Base-by-base conservation (phyloP, 371 early-diverging fungal species). In the Rhizopus sp. region DNA sequence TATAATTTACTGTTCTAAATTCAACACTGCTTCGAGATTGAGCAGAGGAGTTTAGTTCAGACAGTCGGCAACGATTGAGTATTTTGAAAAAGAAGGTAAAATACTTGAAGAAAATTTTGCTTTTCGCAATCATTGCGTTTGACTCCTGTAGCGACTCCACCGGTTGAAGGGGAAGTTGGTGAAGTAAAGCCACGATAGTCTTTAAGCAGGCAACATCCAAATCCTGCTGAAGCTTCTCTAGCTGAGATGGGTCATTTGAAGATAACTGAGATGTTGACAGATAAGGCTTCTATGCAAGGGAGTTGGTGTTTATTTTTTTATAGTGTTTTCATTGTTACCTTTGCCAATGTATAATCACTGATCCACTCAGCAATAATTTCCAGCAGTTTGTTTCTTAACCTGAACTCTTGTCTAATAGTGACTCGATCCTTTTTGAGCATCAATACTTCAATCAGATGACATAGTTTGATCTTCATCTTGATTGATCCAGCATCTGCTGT, bases 281-380 rank as follows among this genome's bases (percentile, higher is more conserved):
- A 29, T 68, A 66, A 4, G 62, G 63, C 59, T 63, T 63, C 70
- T 69, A 61, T 54, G 9, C 7, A 53, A 34, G 7, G 13, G 4
- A 5, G 23, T n/a, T 57, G 16, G 7, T n/a, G 33, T 5, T 17
- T 13, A 40, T 57, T n/a, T 23, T n/a, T 23, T 51, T 37, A 4
- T 44, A 51, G 32, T 35, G 30, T 9, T 37, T 6, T 31, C 30
- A 33, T 8, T 9, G 2, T 17, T n/a, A n/a, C 15, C 53, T 60
- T 58, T 71, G 76, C 80, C 70, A 76, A 50, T 5, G 73, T 61
- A 55, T 83, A 87, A 65, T 91, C 92, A n/a, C 88, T 87, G 17
- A 89, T 91, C 95, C 94, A 95, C 59, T 89, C 89, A 40, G 88
- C 83, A 64, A 92, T 80, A 30, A 80, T 85, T 61, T 87, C 89